Evolutionary conservation across 371 early-diverging fungal species (phyloP).

Genomic region (Thermomucor indicae-seudaticae): DNA sequence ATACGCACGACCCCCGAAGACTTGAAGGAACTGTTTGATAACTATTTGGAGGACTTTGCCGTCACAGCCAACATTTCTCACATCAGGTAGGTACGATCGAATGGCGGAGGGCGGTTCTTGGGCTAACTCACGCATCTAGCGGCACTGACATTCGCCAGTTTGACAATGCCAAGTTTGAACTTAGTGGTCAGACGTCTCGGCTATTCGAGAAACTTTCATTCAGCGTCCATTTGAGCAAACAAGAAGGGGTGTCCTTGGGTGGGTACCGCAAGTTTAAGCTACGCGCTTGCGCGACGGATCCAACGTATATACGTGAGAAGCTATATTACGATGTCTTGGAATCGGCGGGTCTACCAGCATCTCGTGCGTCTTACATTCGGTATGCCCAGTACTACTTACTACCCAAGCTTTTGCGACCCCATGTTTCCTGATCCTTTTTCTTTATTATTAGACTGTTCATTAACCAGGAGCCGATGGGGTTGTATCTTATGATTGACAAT

Average conservation of each 20-base stretch:
- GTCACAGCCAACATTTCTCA: conserved; percentile 25
- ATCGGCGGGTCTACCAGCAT: conserved; percentile 36
- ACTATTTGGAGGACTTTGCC: conserved; percentile 19
- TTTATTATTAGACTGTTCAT: conserved; percentile 26
- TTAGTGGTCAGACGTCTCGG: conserved; percentile 32
- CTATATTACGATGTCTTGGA: conserved; percentile 45
- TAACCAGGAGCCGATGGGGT: conserved; percentile 36
- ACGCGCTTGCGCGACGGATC: conserved; percentile 37
- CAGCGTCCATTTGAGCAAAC: conserved; percentile 16
- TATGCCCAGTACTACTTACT: no score
- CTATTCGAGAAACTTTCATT: conserved; percentile 31
- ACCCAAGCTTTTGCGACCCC: no score
- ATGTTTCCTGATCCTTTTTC: not conserved
- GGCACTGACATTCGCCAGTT: conserved; percentile 2
- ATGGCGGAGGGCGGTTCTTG: no score
- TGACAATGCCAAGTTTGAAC: conserved; percentile 6
- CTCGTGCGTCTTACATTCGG: conserved; percentile 37
- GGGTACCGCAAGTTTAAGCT: conserved; percentile 34
- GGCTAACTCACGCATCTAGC: not conserved
- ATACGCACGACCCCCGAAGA: conserved; percentile 12
- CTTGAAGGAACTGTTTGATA: conserved; percentile 10
- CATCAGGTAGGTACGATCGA: conserved; percentile 18
- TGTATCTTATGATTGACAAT: conserved; percentile 40
- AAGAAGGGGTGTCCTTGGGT: conserved; percentile 6
- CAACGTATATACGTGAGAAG: conserved; percentile 50